These are phyloP conservation scores for Friedmanniomyces endolithicus DNA, from an alignment of 495 filamentous ascomycete species.

Conservation along the genomic window DNA sequence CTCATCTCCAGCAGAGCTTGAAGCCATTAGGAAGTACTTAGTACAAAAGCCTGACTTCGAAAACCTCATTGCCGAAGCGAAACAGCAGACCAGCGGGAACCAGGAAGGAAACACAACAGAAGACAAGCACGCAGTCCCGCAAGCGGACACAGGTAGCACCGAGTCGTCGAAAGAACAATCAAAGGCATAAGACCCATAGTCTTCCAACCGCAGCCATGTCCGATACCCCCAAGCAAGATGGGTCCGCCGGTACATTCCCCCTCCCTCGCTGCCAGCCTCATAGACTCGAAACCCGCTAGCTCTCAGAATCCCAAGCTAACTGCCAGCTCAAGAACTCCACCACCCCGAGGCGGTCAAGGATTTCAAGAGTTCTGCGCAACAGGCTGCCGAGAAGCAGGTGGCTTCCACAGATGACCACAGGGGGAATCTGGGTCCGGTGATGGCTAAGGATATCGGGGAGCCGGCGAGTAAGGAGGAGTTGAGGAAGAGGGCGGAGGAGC, in stretches of 20 bases:
- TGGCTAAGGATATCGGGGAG: slow-evolving; percentile 38
- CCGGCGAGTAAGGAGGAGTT: slow-evolving; percentile 38
- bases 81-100: background rate
- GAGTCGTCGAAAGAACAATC: slow-evolving; percentile 32
- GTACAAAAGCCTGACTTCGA: slow-evolving; percentile 7
- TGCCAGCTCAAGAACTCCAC: background rate
- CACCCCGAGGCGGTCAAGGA: background rate
- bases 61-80: background rate
- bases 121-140: background rate
- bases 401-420: slow-evolving; percentile 17
- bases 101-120: background rate
- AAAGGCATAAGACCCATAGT: slow-evolving; percentile 6
- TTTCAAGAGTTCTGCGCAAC: background rate
- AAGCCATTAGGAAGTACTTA: slow-evolving; percentile 1
- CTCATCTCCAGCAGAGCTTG: background rate
- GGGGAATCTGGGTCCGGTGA: slow-evolving; percentile 28
- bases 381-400: slow-evolving; percentile 9
- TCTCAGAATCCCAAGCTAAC: background rate
- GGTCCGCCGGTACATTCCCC: background rate
- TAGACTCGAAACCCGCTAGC: background rate
- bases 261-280: background rate
- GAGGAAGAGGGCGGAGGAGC: slow-evolving; percentile 30
- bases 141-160: slow-evolving; percentile 27
- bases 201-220: background rate
- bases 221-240: background rate